Conservation (phyloP, 164 flowering plant genomes). For the Annona squamosa region DNA sequence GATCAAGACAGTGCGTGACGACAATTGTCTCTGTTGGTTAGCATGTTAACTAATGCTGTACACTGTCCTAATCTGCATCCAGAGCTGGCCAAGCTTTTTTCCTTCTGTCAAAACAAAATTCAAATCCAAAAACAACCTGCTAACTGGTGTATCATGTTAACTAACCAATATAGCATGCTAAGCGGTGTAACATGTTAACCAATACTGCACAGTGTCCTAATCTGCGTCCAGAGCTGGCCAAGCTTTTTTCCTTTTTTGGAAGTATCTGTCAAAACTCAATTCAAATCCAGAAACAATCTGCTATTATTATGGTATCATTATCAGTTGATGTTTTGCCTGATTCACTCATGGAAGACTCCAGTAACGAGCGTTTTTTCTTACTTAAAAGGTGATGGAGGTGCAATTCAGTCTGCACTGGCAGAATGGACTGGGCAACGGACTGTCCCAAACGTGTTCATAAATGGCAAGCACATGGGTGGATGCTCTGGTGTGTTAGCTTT, state of each 20-base stretch:
- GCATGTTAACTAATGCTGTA: background rate
- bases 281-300: background rate
- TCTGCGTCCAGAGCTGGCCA: background rate
- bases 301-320: too few species aligned
- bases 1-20: too few species aligned
- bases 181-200: background rate
- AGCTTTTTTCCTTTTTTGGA: background rate
- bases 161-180: background rate
- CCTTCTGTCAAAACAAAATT: background rate
- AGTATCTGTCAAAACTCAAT: background rate
- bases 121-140: background rate
- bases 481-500: conserved; percentile 42
- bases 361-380: background rate
- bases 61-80: background rate
- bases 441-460: conserved; percentile 78
- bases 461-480: conserved; percentile 77
- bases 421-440: conserved; percentile 74
- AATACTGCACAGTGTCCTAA: background rate
- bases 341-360: background rate
- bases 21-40: too few species aligned
- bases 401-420: conserved; percentile 52
- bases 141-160: too few species aligned
- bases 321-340: too few species aligned
- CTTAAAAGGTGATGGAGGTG: conserved; percentile 56
- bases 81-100: background rate